These are phyloP conservation scores for Geotrichum klebahnii DNA, from an alignment of 1,139 yeast species.

Conservation along the genomic window DNA sequence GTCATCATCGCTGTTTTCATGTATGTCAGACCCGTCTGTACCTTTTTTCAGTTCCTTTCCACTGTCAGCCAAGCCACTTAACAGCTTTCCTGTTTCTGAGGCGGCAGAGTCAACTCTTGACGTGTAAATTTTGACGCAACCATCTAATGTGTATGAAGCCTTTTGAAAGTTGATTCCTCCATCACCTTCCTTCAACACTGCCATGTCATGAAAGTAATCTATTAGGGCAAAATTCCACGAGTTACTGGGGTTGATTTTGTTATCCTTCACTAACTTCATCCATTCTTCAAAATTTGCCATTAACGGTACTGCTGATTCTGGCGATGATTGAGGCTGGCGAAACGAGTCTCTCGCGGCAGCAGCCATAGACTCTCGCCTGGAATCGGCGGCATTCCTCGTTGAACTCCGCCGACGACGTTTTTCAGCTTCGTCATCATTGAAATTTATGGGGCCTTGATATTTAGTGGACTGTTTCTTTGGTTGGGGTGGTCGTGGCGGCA, in stretches of 20 bases:
- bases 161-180: conserved; percentile 68
- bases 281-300: conserved; percentile 80
- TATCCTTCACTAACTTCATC: conserved; percentile 87
- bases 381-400: conserved; percentile 10
- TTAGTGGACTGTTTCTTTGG: not conserved
- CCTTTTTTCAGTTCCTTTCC: conserved; percentile 23
- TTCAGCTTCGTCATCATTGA: conserved; percentile 36
- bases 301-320: conserved; percentile 39
- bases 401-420: conserved; percentile 30
- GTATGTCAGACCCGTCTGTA: conserved; percentile 25
- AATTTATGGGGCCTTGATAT: conserved; percentile 10
- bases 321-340: conserved; percentile 1
- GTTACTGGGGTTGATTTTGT: conserved; percentile 51
- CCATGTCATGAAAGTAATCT: conserved; percentile 74
- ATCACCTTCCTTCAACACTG: conserved; percentile 57
- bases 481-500: conserved; percentile 7
- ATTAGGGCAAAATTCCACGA: conserved; percentile 84
- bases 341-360: conserved; percentile 6
- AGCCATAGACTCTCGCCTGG: conserved; percentile 10
- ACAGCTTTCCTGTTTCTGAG: conserved; percentile 77
- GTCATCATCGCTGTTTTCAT: conserved; percentile 30
- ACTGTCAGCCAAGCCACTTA: conserved; percentile 63
- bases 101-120: conserved; percentile 90
- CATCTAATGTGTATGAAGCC: conserved; percentile 78
- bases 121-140: conserved; percentile 79